Evolutionary conservation across 129 eudicot species (phyloP), one percentile per base, ranked within the genome.

Genomic region (Saposhnikovia divaricata): DNA sequence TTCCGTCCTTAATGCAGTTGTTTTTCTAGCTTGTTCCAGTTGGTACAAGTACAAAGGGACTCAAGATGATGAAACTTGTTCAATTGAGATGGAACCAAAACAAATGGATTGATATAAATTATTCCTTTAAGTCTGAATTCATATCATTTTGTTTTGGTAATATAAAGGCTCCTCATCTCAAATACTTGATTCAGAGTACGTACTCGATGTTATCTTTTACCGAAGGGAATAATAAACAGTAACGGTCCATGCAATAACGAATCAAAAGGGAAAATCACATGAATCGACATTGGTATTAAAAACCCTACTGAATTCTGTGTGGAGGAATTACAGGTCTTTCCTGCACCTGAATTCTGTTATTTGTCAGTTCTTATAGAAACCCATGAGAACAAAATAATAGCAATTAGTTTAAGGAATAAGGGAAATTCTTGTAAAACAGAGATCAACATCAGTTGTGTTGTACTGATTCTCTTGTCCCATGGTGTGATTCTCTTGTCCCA

Each of bases 41-140:
- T 92, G 96, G 98, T 92, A 90, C 74, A 85, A 82, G 72, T 92
- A 71, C 75, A 71, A 39, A 81, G 89, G 84, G 46, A 68, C 47
- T 18, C 82, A 59, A 47, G 82, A 77, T 0, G 44, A 39, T 1
- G 48, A 44, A 72, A 48, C 51, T 57, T 70, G 25, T 19, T 50
- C 45, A 40, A 37, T 74, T 59, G 88, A 87, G 72, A 85, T 85
- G 91, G 86, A 84, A 75, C 81, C 72, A 59, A 82, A 87, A 42
- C 46, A 80, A 19, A 21, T 53, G 25, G 79, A 81, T 45, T 43
- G 27, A 43, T 18, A 38, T 1, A 39, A 37, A 5, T 19, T 0
- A 38, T 21, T 59, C 13, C n/a, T n/a, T 59, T 11, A 8, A n/a
- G 68, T 5, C 31, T 59, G 68, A n/a, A 59, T 59, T 14, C 13